A percentile compares a stretch with the other conserved stretches of the same genome.
These are phyloP conservation scores for Aspergillus versicolor DNA, from an alignment of 2,329 filamentous ascomycete genomes.

Conservation along the genomic window DNA sequence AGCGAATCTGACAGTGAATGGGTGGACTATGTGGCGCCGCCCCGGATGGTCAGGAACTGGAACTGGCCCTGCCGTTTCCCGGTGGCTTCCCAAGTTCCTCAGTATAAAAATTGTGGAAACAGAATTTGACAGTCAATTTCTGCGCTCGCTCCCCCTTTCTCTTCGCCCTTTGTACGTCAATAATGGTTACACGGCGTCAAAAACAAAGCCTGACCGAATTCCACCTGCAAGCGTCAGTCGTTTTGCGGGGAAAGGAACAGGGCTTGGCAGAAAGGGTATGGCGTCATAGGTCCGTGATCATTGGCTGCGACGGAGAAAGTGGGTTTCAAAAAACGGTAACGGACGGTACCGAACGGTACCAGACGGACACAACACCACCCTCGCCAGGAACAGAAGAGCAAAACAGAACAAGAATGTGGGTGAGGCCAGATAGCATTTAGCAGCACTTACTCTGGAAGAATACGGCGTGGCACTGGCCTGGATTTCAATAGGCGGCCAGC, in stretches of 20 bases:
- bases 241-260: conserved; percentile 7
- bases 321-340: conserved; percentile 7
- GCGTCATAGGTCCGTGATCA: conserved; percentile 18
- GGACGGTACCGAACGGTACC: conserved; percentile 11
- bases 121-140: not conserved
- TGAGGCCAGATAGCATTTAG: not conserved
- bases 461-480: too few species aligned
- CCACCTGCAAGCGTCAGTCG: not conserved
- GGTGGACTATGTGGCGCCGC: not conserved
- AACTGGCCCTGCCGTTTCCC: not conserved
- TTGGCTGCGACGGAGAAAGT: not conserved
- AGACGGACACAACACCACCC: not conserved
- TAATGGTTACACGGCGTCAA: not conserved
- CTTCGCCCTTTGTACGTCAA: not conserved
- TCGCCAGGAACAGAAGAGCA: not conserved
- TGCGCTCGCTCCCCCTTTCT: not conserved
- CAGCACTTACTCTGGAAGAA: not conserved
- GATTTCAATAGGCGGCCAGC: not conserved
- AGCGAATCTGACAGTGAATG: not conserved
- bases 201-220: conserved; percentile 3
- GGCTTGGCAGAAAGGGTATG: conserved; percentile 8
- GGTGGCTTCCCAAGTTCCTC: not conserved
- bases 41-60: conserved; percentile 5
- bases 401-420: not conserved
- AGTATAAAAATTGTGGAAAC: not conserved